These are phyloP conservation scores for Podaxis pistillaris DNA, from an alignment of 768 basidiomycete species.

Conservation along the genomic window DNA sequence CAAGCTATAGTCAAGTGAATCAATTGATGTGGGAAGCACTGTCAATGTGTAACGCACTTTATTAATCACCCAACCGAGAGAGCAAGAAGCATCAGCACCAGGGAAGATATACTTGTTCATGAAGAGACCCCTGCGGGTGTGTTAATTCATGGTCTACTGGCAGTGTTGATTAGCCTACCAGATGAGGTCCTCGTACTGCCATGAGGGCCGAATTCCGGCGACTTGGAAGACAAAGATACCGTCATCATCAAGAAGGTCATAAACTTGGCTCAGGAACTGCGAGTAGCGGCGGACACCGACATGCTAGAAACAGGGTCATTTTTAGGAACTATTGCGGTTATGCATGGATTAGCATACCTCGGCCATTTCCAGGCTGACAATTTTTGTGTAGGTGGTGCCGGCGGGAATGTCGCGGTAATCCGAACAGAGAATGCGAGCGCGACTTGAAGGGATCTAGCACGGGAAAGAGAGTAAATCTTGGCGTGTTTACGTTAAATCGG, in stretches of 20 bases:
- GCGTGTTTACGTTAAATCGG: background rate
- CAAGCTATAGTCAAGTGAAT: constrained; percentile 49
- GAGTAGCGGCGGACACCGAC: constrained; percentile 94
- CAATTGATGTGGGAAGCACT: background rate
- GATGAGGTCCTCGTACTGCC: constrained; percentile 98
- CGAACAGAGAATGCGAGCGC: constrained; percentile 88
- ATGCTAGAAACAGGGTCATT: constrained; percentile 48
- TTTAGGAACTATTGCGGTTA: background rate
- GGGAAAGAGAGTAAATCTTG: background rate
- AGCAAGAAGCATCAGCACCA: constrained; percentile 94
- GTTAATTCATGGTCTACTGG: background rate
- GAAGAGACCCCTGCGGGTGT: constrained; percentile 72
- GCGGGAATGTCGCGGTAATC: constrained; percentile 92
- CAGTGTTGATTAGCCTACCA: constrained; percentile 51
- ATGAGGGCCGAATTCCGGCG: constrained; percentile 91
- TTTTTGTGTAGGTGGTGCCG: constrained; percentile 83
- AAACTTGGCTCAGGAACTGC: constrained; percentile 87
- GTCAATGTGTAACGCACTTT: constrained; percentile 29
- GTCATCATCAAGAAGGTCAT: constrained; percentile 91
- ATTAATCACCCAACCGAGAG: constrained; percentile 91
- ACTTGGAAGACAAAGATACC: constrained; percentile 96
- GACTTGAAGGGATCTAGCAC: constrained; percentile 47
- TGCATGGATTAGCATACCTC: constrained; percentile 52
- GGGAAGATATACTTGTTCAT: constrained; percentile 99
- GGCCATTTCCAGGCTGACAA: constrained; percentile 97